phyloP scores from a whole-genome alignment of 2,329 filamentous ascomycete genomes.

The Arthrobotrys entomopaga region DNA sequence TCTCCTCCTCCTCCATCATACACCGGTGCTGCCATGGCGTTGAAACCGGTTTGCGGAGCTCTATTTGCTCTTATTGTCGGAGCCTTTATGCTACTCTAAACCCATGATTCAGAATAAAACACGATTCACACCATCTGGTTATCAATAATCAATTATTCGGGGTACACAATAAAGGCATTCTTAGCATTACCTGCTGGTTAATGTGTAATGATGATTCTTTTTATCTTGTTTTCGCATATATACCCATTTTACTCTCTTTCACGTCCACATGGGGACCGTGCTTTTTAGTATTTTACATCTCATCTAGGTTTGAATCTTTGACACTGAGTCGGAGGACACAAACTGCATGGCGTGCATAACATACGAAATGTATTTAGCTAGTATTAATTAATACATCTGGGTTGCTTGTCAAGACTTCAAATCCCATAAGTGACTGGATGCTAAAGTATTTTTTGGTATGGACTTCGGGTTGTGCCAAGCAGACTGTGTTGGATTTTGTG shows the following conservation, averaged over 20 bases:
- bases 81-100: slow-evolving; percentile 33
- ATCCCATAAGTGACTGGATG: too few species aligned
- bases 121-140: neutral
- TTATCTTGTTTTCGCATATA: slow-evolving; percentile 3
- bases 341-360: too few species aligned
- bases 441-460: too few species aligned
- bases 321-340: too few species aligned
- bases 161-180: neutral
- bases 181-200: slow-evolving; percentile 5
- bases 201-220: slow-evolving; percentile 16
- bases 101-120: neutral
- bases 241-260: slow-evolving; percentile 21
- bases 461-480: too few species aligned
- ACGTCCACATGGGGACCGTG: slow-evolving; percentile 14
- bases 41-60: slow-evolving; percentile 36
- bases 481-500: too few species aligned
- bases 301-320: too few species aligned
- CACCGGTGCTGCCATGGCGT: slow-evolving; percentile 45
- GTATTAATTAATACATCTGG: too few species aligned
- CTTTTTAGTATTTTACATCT: neutral
- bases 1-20: slow-evolving; percentile 37
- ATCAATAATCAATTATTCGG: neutral
- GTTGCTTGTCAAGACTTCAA: too few species aligned
- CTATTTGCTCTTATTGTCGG: slow-evolving; percentile 27
- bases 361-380: too few species aligned